phyloP scores from a whole-genome alignment of 2,329 filamentous ascomycete species.

The Colletotrichum sp. region DNA sequence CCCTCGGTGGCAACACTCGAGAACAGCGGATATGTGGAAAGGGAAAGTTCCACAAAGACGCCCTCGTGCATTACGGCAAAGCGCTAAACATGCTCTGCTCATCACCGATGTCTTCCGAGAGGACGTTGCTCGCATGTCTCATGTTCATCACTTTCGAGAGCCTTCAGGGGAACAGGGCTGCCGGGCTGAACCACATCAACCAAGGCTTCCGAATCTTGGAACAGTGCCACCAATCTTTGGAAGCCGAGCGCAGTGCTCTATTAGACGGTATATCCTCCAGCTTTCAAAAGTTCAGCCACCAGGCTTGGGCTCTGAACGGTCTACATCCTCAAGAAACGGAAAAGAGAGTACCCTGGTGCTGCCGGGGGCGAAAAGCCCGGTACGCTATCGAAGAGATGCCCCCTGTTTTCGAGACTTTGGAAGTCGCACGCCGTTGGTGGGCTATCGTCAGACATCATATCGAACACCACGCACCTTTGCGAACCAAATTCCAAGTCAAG shows the following conservation, averaged over 20 bases:
- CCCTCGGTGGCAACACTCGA: background rate
- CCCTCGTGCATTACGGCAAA: slow-evolving; percentile 43
- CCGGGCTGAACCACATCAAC: slow-evolving; percentile 43
- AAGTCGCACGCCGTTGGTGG: background rate
- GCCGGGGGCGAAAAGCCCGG: background rate
- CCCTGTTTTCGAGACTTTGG: background rate
- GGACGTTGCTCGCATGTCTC: slow-evolving; percentile 37
- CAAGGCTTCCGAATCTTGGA: slow-evolving; percentile 29
- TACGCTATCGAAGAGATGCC: slow-evolving; percentile 15
- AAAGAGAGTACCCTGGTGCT: slow-evolving; percentile 3
- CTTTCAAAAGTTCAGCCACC: background rate
- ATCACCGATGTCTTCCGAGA: slow-evolving; percentile 35
- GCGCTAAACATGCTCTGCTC: slow-evolving; percentile 37
- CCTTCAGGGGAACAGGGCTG: slow-evolving; percentile 41
- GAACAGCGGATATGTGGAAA: background rate
- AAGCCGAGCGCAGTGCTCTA: background rate
- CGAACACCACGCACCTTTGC: background rate
- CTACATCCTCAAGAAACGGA: background rate
- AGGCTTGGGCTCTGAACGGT: background rate
- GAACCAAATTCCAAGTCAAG: background rate
- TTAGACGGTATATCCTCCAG: background rate
- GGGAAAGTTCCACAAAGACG: slow-evolving; percentile 33
- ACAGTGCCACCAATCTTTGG: background rate
- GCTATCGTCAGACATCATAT: background rate
- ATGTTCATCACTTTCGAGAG: slow-evolving; percentile 46